Evolutionary conservation across 148 eudicot genomes (phyloP).

Genomic region (Arbutus unedo): DNA sequence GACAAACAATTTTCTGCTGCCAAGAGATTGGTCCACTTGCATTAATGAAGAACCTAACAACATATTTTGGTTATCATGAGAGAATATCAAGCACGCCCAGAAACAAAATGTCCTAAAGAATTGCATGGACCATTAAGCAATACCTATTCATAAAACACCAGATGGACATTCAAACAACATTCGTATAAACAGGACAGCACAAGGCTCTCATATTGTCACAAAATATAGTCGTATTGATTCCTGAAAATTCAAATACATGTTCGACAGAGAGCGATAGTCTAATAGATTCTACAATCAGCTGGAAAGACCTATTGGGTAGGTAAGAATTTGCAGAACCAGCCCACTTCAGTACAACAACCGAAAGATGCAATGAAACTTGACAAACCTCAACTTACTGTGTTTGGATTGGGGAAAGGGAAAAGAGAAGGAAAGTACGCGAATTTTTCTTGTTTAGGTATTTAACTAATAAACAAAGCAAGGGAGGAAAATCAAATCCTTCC

Average conservation of each 20-base stretch:
- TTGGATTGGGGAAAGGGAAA: too few relatives aligned
- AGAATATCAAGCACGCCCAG: not conserved
- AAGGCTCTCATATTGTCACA: not conserved
- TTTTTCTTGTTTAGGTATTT: too few relatives aligned
- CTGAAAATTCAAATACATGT: not conserved
- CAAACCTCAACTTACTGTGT: too few relatives aligned
- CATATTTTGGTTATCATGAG: constrained; percentile 7
- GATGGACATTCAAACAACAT: not conserved
- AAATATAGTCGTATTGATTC: not conserved
- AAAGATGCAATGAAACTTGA: too few relatives aligned
- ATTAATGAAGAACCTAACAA: constrained; percentile 33
- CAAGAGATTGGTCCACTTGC: constrained; percentile 35
- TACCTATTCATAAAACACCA: not conserved
- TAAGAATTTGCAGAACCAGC: too few relatives aligned
- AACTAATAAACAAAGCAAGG: too few relatives aligned
- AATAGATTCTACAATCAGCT: too few relatives aligned
- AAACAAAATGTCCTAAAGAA: constrained; percentile 7
- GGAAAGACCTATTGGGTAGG: too few relatives aligned
- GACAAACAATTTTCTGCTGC: constrained; percentile 35
- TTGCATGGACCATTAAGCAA: not conserved
- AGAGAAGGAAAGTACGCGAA: too few relatives aligned
- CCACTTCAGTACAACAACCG: too few relatives aligned
- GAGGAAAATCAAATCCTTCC: too few relatives aligned
- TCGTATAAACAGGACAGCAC: not conserved
- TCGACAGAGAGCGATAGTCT: not conserved